Base-by-base conservation (phyloP, 2,329 filamentous ascomycete genomes). In the Colletotrichum eremochloae region DNA sequence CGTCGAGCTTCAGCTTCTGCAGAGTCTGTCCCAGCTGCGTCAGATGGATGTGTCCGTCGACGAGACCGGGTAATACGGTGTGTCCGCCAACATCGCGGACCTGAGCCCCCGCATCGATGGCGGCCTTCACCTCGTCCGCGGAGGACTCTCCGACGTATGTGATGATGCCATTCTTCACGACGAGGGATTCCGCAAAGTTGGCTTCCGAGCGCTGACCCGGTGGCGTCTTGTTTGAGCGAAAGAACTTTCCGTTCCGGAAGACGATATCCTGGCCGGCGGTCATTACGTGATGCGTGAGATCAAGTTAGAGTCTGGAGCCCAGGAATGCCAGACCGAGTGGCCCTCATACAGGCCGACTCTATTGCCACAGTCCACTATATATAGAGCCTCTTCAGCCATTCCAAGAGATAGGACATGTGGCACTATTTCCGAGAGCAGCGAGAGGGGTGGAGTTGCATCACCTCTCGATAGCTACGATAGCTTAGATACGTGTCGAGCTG, bases 1-100 rank as follows among this genome's bases (percentile, higher is more conserved):
- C 67, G 53, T 84, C 82, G 3, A 90, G 80, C 50, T 83, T 81
- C 42, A 86, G 81, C 77, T 89, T 89, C 73, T 83, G 82, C 15
- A 89, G 82, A 0, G 87, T 85, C 75, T 88, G 86, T 2, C 88
- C 88, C 36, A 89, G 83, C 58, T 88, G 82, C 53, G 89, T 81
- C 15, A 90, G 81, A 77, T 90, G 88, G 81, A 88, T 87, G 76
- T 90, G 88, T 0, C 86, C 87, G 74, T 90, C 88, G 62, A 90
- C 84, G 76, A 89, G 89, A 7, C 87, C 86, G 0, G 88, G 87
- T 1, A 90, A 78, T 8, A 89, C 81, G 11, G 83, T 82, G 61
- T 76, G 80, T 46, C 82, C 82, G 15, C 74, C 73, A 29, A 87
- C 65, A 20, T 71, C 68, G 44, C 65, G 68, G 7, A 71, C 42